These are phyloP conservation scores for Phytophthora citrophthora DNA, from an alignment of 352 stramenopile genomes.

Conservation along the genomic window DNA sequence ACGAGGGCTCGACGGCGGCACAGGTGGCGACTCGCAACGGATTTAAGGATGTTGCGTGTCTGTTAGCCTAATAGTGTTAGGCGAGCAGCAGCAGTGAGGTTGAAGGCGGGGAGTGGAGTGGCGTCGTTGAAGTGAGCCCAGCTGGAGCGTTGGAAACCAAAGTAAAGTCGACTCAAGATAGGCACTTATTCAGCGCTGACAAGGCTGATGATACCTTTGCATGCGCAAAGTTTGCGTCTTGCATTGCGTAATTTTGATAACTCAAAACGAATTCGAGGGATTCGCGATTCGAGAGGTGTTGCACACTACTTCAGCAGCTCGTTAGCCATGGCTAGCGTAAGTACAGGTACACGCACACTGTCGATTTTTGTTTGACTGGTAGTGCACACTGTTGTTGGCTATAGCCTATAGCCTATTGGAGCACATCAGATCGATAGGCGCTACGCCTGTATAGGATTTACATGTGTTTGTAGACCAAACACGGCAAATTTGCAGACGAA, in stretches of 20 bases:
- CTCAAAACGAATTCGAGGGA: neutral
- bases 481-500: conserved; percentile 21
- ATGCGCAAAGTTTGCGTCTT: neutral
- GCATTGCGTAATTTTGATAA: neutral
- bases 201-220: neutral
- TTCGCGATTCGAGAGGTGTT: conserved; percentile 4
- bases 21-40: conserved; percentile 33
- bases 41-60: conserved; percentile 33
- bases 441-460: neutral
- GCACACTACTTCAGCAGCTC: conserved; percentile 9
- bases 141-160: neutral
- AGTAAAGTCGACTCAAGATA: neutral
- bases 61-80: conserved; percentile 7
- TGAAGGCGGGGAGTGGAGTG: neutral
- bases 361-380: no score
- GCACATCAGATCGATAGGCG: neutral
- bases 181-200: conserved; percentile 10
- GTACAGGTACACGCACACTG: no score
- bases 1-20: conserved; percentile 29
- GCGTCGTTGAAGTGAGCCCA: conserved; percentile 1
- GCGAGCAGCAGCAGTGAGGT: neutral
- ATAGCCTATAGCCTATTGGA: neutral
- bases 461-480: conserved; percentile 7
- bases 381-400: neutral
- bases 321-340: no score